Evolutionary conservation across 345 rosid genomes (phyloP).

Genomic region (Pseudoturritis turrita): DNA sequence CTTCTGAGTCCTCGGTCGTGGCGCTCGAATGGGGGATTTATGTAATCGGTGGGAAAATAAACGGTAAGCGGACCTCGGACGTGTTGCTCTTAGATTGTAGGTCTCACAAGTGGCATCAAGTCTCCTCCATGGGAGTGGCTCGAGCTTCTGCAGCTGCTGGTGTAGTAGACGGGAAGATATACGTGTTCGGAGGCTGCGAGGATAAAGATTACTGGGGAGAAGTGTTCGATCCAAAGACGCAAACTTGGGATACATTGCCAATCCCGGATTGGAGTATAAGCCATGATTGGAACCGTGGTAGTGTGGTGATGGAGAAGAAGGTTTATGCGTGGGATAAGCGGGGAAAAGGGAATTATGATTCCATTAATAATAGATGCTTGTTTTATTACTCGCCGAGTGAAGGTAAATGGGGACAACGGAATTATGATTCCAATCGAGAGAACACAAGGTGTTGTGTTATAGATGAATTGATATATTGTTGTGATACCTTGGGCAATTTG

Average conservation of each 20-base stretch:
- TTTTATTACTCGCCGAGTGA: too few relatives aligned
- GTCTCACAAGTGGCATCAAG: constrained; percentile 42
- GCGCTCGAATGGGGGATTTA: constrained; percentile 26
- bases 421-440: too few relatives aligned
- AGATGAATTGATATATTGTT: too few relatives aligned
- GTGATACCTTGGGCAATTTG: too few relatives aligned
- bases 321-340: too few relatives aligned
- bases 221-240: constrained; percentile 41
- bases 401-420: too few relatives aligned
- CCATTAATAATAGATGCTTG: too few relatives aligned
- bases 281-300: too few relatives aligned
- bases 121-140: constrained; percentile 45
- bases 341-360: too few relatives aligned
- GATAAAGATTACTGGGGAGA: constrained; percentile 52
- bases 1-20: neutral
- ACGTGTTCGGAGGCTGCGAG: constrained; percentile 61
- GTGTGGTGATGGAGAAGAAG: too few relatives aligned
- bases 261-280: neutral
- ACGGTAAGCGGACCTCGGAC: constrained; percentile 42
- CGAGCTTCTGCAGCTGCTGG: constrained; percentile 73
- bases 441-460: too few relatives aligned
- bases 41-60: constrained; percentile 55
- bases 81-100: constrained; percentile 70
- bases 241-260: constrained; percentile 31
- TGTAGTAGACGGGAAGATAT: constrained; percentile 42